These are phyloP conservation scores for Trametes villosa DNA, from an alignment of 768 basidiomycete genomes.

Conservation along the genomic window DNA sequence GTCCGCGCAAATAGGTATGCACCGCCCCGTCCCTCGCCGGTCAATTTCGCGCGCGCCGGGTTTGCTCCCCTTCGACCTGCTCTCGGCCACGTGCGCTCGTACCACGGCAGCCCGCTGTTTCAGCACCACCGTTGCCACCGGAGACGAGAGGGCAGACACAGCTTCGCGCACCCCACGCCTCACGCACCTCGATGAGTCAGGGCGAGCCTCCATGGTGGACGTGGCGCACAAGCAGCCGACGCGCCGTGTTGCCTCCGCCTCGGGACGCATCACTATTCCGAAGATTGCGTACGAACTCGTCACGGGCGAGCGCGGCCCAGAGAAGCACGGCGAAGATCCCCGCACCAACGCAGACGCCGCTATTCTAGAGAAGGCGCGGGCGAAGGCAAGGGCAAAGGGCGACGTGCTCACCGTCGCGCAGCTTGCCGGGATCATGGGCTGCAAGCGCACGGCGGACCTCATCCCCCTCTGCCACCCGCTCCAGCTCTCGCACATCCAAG, in stretches of 20 bases:
- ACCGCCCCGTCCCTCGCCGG: conserved; percentile 14
- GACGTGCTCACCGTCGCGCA: conserved; percentile 77
- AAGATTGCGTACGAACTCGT: conserved; percentile 67
- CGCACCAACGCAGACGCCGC: too few relatives aligned
- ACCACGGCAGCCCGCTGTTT: conserved; percentile 18
- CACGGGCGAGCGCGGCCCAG: conserved; percentile 35
- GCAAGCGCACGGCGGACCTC: conserved; percentile 80
- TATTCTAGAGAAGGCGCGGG: too few relatives aligned
- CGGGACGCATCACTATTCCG: conserved; percentile 73
- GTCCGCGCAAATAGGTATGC: conserved; percentile 13
- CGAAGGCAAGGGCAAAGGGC: conserved; percentile 58
- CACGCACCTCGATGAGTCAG: conserved; percentile 75
- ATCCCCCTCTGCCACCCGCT: conserved; percentile 91
- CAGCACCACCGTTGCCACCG: conserved; percentile 18
- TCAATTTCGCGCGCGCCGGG: conserved; percentile 17
- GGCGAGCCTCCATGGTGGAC: conserved; percentile 85
- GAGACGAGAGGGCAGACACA: conserved; percentile 9
- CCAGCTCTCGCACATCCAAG: conserved; percentile 69
- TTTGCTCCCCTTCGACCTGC: background rate
- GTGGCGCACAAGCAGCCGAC: conserved; percentile 66
- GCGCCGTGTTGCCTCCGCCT: conserved; percentile 72
- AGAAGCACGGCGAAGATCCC: too few relatives aligned
- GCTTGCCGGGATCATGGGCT: conserved; percentile 85
- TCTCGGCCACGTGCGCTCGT: background rate
- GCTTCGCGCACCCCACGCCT: conserved; percentile 37